Base-by-base conservation (phyloP, 1,139 yeast genomes). In the Debaryomyces robertsiae region DNA sequence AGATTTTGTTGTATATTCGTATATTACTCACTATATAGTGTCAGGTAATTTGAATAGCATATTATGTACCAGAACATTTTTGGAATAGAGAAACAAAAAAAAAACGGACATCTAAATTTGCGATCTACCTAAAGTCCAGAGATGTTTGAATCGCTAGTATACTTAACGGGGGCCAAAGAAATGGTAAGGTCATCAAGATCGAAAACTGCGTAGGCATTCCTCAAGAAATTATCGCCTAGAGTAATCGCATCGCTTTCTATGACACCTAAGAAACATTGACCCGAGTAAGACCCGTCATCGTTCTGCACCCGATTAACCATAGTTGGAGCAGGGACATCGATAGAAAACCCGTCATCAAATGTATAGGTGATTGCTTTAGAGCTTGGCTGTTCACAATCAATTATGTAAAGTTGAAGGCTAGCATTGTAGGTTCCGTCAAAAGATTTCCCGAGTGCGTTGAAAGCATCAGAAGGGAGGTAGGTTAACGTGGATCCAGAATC, bases 271-370 rank as follows among this genome's bases (percentile, higher is more conserved):
- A 28, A 28, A 14, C 31, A 28, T 9, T 25, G 28, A 11, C 18
- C 31, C 4, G 31, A n/a, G 10, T 28, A 15, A 11, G 31, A 9
- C 6, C 31, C 31, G 14, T 28, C 18, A 6, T 4, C 14, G 10
- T 28, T 11, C 16, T 28, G 31, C 10, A 28, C 16, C 11, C 6
- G 4, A 10, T 14, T 28, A 9, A 50, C 46, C 47, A 75, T 58
- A 46, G 58, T 58, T 16, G 53, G 39, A 31, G 62, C 48, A 36
- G 73, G 75, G 6, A 75, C 74, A 3, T 49, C 44, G 41, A 78
- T 69, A 13, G 53, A 47, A 15, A 28, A 28, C 30, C 58, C 58
- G 3, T 73, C 71, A 34, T 66, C 67, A 52, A 78, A 77, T 39
- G 56, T 52, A 44, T 74, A 63, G 14, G 56, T 54, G 24, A 73